Evolutionary conservation across 139 green algal species (phyloP).

Genomic region (Closterium sp.): DNA sequence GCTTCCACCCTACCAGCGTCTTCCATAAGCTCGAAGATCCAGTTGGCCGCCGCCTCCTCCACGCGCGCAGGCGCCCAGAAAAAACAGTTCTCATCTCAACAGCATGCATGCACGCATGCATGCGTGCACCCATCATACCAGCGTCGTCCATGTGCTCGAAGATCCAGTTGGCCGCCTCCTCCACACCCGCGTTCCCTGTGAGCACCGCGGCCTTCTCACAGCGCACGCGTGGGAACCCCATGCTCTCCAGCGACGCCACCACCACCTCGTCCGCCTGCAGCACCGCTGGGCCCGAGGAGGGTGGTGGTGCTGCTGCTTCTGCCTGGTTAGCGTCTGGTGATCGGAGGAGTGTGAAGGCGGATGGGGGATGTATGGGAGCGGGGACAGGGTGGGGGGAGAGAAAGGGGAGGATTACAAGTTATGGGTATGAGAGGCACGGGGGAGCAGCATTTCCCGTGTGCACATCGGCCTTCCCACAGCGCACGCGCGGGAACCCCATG

Average conservation of each 20-base stretch:
- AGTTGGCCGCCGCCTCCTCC: slow-evolving; percentile 87
- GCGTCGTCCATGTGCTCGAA: slow-evolving; percentile 87
- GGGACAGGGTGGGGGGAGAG: not conserved
- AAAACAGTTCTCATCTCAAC: not conserved
- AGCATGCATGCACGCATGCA: too few species aligned
- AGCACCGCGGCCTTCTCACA: slow-evolving; percentile 74
- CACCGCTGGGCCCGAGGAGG: not conserved
- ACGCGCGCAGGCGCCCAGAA: too few species aligned
- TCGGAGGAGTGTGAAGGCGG: too few species aligned
- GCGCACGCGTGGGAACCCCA: slow-evolving; percentile 87
- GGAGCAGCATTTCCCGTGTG: slow-evolving; percentile 60
- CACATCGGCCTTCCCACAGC: slow-evolving; percentile 72
- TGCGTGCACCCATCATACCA: too few species aligned
- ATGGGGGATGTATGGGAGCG: too few species aligned
- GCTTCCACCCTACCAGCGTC: slow-evolving; percentile 66
- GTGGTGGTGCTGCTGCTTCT: slow-evolving; percentile 38
- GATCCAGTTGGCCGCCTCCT: slow-evolving; percentile 89
- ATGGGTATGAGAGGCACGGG: not conserved
- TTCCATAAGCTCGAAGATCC: slow-evolving; percentile 87
- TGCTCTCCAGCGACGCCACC: slow-evolving; percentile 67
- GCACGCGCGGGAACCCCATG: slow-evolving; percentile 90
- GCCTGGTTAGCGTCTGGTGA: slow-evolving; percentile 75
- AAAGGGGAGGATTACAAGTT: not conserved
- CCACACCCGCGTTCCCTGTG: slow-evolving; percentile 63
- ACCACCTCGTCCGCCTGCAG: slow-evolving; percentile 56